A percentile compares a stretch with the other conserved stretches of the same genome.
These are phyloP conservation scores for Beauveria brongniartii DNA, from an alignment of 2,329 filamentous ascomycete genomes.

Conservation along the genomic window DNA sequence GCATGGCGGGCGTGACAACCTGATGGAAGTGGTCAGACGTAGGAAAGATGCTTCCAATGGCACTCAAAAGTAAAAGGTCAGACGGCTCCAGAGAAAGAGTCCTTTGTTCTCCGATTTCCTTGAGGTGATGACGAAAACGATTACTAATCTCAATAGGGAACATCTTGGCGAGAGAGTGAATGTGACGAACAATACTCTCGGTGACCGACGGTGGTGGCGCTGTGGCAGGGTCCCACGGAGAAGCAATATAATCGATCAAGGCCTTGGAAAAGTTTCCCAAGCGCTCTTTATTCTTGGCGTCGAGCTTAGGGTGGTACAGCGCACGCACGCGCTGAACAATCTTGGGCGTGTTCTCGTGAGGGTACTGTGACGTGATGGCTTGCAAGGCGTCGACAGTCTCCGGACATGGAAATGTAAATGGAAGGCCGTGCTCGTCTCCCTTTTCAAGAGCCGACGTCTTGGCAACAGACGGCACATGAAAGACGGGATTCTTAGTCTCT, in stretches of 20 bases:
- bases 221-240: conserved; percentile 34
- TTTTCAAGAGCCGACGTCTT: conserved; percentile 26
- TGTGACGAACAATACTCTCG: conserved; percentile 77
- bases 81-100: conserved; percentile 50
- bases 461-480: conserved; percentile 37
- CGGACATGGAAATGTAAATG: conserved; percentile 83
- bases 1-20: conserved; percentile 81
- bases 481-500: conserved; percentile 46
- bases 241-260: conserved; percentile 55
- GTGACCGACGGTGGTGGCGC: conserved; percentile 57
- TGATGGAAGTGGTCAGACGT: conserved; percentile 97
- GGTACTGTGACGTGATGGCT: conserved; percentile 53
- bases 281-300: conserved; percentile 76
- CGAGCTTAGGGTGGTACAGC: conserved; percentile 83
- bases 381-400: conserved; percentile 68
- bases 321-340: conserved; percentile 86
- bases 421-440: conserved; percentile 50
- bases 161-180: conserved; percentile 85
- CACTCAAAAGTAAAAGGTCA: conserved; percentile 76
- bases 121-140: conserved; percentile 68
- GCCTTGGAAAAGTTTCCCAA: conserved; percentile 59
- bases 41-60: conserved; percentile 77
- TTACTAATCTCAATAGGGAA: conserved; percentile 71
- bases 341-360: conserved; percentile 59
- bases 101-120: conserved; percentile 40